These are phyloP conservation scores for Nicotiana paniculata DNA, from an alignment of 257 asterid genomes.

Conservation along the genomic window DNA sequence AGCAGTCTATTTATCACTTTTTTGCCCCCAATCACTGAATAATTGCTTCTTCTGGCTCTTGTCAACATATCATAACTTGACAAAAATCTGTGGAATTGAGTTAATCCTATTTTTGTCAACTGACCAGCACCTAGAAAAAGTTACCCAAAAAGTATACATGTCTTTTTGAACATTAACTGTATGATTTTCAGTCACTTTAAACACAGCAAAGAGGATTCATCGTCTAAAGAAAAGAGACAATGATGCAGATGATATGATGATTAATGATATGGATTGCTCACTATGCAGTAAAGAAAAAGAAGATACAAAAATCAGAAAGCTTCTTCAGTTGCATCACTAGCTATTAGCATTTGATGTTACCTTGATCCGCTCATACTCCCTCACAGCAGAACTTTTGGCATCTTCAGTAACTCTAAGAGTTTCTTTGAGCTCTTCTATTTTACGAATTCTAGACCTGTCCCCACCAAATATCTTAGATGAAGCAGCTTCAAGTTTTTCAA, in stretches of 20 bases:
- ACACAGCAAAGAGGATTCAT: neutral
- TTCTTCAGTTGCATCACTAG: constrained; percentile 4
- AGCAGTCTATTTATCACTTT: neutral
- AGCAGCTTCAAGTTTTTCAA: constrained; percentile 91
- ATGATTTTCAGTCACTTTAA: neutral
- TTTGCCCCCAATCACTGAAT: neutral
- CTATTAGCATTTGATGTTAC: constrained; percentile 28
- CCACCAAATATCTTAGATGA: constrained; percentile 97
- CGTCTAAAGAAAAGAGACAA: neutral
- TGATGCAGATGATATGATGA: neutral
- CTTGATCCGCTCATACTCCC: constrained; percentile 80
- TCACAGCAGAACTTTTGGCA: constrained; percentile 64
- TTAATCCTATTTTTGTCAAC: neutral
- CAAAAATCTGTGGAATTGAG: neutral
- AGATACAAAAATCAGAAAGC: neutral
- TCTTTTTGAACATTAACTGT: neutral
- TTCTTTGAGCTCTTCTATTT: constrained; percentile 87
- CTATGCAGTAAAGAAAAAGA: neutral
- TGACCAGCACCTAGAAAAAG: neutral
- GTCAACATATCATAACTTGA: neutral
- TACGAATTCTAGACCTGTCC: constrained; percentile 73
- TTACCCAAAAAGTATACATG: neutral
- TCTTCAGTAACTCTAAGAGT: constrained; percentile 70
- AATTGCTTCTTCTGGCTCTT: neutral
- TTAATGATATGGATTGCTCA: neutral